These are phyloP conservation scores for Fraxinus dipetala DNA, from an alignment of 305 asterid species.

Conservation along the genomic window DNA sequence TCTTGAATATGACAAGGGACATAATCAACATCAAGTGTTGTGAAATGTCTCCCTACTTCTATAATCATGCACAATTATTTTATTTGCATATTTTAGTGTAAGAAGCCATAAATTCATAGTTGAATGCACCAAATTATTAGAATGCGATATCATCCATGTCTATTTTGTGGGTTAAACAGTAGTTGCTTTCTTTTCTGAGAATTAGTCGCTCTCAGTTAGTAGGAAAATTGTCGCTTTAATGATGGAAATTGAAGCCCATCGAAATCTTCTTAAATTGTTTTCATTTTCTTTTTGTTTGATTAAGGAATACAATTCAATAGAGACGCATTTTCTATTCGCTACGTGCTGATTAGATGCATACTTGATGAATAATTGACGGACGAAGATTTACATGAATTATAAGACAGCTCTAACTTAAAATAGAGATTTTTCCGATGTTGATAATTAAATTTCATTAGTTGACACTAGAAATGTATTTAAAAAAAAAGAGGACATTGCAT, in stretches of 20 bases:
- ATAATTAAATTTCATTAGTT: not conserved
- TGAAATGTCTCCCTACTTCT: not conserved
- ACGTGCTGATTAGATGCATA: not conserved
- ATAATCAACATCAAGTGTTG: not conserved
- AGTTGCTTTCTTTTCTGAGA: not conserved
- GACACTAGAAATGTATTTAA: not conserved
- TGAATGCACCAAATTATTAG: not conserved
- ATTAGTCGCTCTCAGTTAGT: not conserved
- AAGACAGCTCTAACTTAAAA: not conserved
- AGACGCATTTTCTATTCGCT: not conserved
- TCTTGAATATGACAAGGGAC: not conserved
- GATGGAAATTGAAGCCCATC: not conserved
- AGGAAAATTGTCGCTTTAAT: not conserved
- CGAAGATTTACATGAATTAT: not conserved
- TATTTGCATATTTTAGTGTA: conserved; percentile 1
- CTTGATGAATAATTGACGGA: not conserved
- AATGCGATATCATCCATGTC: not conserved
- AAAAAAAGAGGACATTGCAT: not conserved
- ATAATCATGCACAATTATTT: not conserved
- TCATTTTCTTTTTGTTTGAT: not conserved
- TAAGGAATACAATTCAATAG: not conserved
- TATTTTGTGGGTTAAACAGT: not conserved
- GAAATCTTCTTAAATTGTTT: not conserved
- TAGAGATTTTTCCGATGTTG: not conserved
- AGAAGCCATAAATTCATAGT: not conserved